A percentile compares a stretch with the other conserved stretches of the same genome.
These are phyloP conservation scores for Aspergillus egyptiacus DNA, from an alignment of 495 filamentous ascomycete species.

Conservation along the genomic window DNA sequence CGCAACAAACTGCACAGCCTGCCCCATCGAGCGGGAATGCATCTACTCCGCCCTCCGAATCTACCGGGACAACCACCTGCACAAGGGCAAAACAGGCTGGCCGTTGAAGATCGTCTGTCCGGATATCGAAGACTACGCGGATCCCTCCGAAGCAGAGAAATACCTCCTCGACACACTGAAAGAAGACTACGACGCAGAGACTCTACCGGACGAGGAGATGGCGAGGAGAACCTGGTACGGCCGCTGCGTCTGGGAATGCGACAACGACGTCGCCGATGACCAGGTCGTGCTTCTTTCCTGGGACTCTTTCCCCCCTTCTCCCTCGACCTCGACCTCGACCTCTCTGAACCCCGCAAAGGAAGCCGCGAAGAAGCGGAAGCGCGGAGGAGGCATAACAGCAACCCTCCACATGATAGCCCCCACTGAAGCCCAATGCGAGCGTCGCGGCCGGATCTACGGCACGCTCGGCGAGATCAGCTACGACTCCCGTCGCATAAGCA, in stretches of 20 bases:
- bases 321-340: background rate
- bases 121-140: conserved; percentile 69
- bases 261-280: conserved; percentile 87
- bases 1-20: conserved; percentile 86
- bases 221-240: conserved; percentile 75
- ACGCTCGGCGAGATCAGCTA: conserved; percentile 80
- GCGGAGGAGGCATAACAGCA: conserved; percentile 66
- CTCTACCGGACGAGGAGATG: conserved; percentile 46
- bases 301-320: conserved; percentile 40
- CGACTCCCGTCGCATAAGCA: conserved; percentile 41
- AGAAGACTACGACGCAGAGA: conserved; percentile 57
- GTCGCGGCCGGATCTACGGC: conserved; percentile 78
- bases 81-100: conserved; percentile 61
- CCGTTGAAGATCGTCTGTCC: conserved; percentile 82
- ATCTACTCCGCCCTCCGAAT: conserved; percentile 77
- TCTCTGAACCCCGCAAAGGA: background rate
- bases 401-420: conserved; percentile 91
- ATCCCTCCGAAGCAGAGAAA: conserved; percentile 18
- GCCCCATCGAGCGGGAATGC: conserved; percentile 65
- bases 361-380: conserved; percentile 29
- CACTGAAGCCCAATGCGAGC: conserved; percentile 78
- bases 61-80: conserved; percentile 58
- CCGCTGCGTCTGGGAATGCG: conserved; percentile 85
- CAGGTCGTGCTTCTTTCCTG: conserved; percentile 82
- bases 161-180: conserved; percentile 40